Conservation (phyloP, 805 yeast species). For the Lipomyces starkeyi region DNA sequence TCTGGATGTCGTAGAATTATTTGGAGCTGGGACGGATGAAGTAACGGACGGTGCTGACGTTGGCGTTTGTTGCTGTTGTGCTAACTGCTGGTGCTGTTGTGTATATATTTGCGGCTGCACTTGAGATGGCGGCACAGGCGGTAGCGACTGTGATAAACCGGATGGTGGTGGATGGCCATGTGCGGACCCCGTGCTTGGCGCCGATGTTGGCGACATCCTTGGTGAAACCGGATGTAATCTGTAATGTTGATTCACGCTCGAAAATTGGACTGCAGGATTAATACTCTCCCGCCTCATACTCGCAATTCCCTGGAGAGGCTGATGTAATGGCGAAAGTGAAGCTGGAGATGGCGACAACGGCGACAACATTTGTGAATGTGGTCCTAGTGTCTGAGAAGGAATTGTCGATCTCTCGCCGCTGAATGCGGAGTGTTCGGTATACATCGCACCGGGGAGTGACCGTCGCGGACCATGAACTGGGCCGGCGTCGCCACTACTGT, state of each 20-base stretch:
- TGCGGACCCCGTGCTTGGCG: constrained; percentile 18
- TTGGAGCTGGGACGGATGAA: background rate
- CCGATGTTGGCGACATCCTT: constrained; percentile 7
- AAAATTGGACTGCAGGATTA: constrained; percentile 31
- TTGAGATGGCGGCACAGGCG: constrained; percentile 9
- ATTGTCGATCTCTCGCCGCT: background rate
- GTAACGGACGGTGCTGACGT: background rate
- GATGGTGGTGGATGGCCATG: constrained; percentile 3
- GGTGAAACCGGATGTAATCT: constrained; percentile 27
- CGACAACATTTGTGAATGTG: constrained; percentile 5
- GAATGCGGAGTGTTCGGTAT: constrained; percentile 5
- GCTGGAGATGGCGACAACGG: constrained; percentile 25
- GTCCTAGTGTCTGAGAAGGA: background rate
- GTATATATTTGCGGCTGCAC: constrained; percentile 12
- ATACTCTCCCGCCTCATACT: constrained; percentile 21
- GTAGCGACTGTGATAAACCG: constrained; percentile 5
- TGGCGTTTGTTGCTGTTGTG: constrained; percentile 5
- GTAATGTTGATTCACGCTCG: constrained; percentile 30
- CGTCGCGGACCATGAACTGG: constrained; percentile 7
- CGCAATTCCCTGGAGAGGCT: constrained; percentile 5
- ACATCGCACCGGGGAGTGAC: constrained; percentile 7
- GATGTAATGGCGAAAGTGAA: constrained; percentile 24
- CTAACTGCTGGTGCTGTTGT: constrained; percentile 1
- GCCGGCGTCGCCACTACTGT: constrained; percentile 18
- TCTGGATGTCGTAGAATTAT: constrained; percentile 3